Conservation (phyloP, 2,329 filamentous ascomycete species). For the Blastomyces percursus region DNA sequence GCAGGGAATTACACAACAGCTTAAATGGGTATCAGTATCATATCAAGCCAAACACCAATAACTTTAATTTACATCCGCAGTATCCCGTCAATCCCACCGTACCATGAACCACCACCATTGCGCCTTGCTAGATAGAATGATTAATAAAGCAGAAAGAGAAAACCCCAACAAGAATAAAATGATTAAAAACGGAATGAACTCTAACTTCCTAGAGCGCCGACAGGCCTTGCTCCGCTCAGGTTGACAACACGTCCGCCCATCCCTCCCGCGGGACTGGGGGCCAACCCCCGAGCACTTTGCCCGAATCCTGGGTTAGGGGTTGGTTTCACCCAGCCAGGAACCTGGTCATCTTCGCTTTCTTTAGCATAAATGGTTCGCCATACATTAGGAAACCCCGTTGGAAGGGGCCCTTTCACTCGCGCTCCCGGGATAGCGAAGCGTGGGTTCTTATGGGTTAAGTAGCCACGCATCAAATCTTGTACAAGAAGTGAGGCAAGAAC, state of each 20-base stretch:
- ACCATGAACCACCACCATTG: background rate
- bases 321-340: slow-evolving; percentile 63
- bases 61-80: background rate
- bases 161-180: background rate
- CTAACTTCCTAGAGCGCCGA: slow-evolving; percentile 23
- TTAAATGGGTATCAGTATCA: slow-evolving; percentile 3
- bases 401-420: slow-evolving; percentile 29
- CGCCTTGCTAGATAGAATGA: background rate
- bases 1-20: background rate
- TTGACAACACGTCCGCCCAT: slow-evolving; percentile 48
- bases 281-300: slow-evolving; percentile 22
- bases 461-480: slow-evolving; percentile 73
- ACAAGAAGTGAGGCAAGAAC: slow-evolving; percentile 65
- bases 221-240: slow-evolving; percentile 44
- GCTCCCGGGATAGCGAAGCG: slow-evolving; percentile 76
- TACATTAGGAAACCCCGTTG: slow-evolving; percentile 55
- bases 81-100: no score
- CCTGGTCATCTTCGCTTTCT: slow-evolving; percentile 49
- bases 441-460: slow-evolving; percentile 63
- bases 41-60: background rate
- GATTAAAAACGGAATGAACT: background rate
- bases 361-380: slow-evolving; percentile 57
- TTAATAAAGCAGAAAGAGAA: background rate
- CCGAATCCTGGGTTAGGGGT: slow-evolving; percentile 18
- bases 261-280: slow-evolving; percentile 18